Conservation (phyloP, 2,329 filamentous ascomycete species). For the Podosphaera aphanis region DNA sequence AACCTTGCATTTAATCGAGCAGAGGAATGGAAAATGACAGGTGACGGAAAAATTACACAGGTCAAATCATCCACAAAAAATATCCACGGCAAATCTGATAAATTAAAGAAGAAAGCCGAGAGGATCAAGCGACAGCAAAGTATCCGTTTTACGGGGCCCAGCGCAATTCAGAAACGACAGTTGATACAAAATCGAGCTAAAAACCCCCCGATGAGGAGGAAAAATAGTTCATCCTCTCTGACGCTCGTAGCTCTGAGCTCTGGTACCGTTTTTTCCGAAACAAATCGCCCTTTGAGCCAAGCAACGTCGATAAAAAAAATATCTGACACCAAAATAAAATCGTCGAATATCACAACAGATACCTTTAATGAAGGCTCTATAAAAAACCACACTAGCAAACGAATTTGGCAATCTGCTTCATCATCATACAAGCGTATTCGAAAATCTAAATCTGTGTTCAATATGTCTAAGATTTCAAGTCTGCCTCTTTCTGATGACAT, state of each 20-base stretch:
- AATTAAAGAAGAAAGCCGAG: slow-evolving; percentile 4
- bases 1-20: slow-evolving; percentile 33
- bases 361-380: slow-evolving; percentile 23
- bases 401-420: slow-evolving; percentile 24
- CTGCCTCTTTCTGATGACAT: slow-evolving; percentile 14
- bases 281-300: slow-evolving; percentile 14
- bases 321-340: slow-evolving; percentile 6
- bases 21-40: slow-evolving; percentile 19
- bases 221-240: slow-evolving; percentile 7
- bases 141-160: slow-evolving; percentile 24
- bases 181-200: slow-evolving; percentile 9
- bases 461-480: slow-evolving; percentile 9
- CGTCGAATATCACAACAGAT: slow-evolving; percentile 17
- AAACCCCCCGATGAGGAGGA: slow-evolving; percentile 4
- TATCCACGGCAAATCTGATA: not conserved
- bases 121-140: slow-evolving; percentile 25
- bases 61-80: not conserved
- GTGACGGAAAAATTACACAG: not conserved
- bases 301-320: slow-evolving; percentile 15
- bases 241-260: slow-evolving; percentile 12
- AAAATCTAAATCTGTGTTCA: slow-evolving; percentile 32
- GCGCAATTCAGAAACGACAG: slow-evolving; percentile 10
- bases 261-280: slow-evolving; percentile 11
- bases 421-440: slow-evolving; percentile 27
- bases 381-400: slow-evolving; percentile 25